These are phyloP conservation scores for Parathielavia appendiculata DNA, from an alignment of 495 filamentous ascomycete species.

Conservation along the genomic window DNA sequence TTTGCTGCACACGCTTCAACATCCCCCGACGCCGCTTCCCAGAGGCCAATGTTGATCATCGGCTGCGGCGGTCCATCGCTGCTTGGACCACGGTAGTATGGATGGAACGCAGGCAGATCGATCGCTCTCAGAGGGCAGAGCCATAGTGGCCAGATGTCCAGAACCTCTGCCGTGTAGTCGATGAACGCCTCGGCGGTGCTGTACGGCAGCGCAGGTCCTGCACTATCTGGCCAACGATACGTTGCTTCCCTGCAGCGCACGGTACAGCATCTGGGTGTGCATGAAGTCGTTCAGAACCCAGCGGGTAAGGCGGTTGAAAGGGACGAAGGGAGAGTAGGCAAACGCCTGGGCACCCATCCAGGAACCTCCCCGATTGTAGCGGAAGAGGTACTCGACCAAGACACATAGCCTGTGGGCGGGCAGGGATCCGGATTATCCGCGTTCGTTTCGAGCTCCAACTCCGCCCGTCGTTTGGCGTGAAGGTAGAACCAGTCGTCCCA, in stretches of 20 bases:
- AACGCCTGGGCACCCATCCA: constrained; percentile 54
- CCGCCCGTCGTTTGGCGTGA: constrained; percentile 29
- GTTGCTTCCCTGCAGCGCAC: constrained; percentile 43
- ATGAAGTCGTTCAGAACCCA: constrained; percentile 58
- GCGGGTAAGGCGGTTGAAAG: constrained; percentile 51
- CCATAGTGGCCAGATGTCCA: constrained; percentile 55
- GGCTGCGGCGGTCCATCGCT: constrained; percentile 14
- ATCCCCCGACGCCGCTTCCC: constrained; percentile 44
- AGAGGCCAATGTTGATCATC: constrained; percentile 53
- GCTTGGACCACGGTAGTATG: constrained; percentile 31
- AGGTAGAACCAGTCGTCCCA: constrained; percentile 51
- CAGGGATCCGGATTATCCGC: background rate
- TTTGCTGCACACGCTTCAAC: constrained; percentile 43
- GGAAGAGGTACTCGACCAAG: constrained; percentile 55
- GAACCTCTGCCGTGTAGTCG: constrained; percentile 42
- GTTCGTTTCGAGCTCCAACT: background rate
- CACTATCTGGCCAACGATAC: constrained; percentile 37
- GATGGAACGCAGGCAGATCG: constrained; percentile 42
- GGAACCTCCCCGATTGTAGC: constrained; percentile 57
- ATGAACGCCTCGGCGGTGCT: constrained; percentile 46
- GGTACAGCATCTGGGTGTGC: constrained; percentile 60
- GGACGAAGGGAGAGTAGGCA: constrained; percentile 47
- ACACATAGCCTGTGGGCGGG: constrained; percentile 29
- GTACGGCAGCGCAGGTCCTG: constrained; percentile 55
- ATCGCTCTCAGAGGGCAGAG: constrained; percentile 51